Conservation (phyloP, 208 protist species). For the Acanthamoeba healyi region DNA sequence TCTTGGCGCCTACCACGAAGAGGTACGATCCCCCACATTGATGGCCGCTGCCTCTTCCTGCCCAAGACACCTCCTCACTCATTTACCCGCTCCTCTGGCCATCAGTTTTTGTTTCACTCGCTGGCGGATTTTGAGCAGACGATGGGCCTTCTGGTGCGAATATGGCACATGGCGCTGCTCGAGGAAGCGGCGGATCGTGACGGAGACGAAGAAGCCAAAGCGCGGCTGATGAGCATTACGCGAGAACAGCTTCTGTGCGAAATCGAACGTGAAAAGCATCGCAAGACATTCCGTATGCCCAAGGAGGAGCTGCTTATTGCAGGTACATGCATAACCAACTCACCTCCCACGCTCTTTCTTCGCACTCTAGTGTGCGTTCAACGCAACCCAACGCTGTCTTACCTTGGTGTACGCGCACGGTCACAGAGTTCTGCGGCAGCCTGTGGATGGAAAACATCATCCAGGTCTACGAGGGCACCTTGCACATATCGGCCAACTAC, state of each 20-base stretch:
- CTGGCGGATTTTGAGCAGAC: constrained; percentile 62
- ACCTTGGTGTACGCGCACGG: no score
- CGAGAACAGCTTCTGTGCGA: constrained; percentile 51
- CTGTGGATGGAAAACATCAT: constrained; percentile 60
- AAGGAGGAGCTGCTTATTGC: constrained; percentile 42
- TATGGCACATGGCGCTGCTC: constrained; percentile 51
- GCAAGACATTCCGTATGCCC: constrained; percentile 52
- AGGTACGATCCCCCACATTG: neutral
- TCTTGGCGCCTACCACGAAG: constrained; percentile 54
- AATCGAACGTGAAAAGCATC: constrained; percentile 46
- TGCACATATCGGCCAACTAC: constrained; percentile 66
- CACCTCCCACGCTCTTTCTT: neutral
- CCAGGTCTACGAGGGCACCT: constrained; percentile 63
- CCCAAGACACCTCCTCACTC: neutral
- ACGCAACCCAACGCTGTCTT: no score
- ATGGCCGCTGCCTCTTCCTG: no score
- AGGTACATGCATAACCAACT: neutral
- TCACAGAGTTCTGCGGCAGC: constrained; percentile 46
- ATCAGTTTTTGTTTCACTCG: constrained; percentile 69
- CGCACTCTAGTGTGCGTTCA: no score
- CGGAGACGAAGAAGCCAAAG: constrained; percentile 41
- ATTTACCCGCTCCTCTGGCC: neutral
- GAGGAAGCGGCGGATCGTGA: constrained; percentile 61
- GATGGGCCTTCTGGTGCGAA: constrained; percentile 10
- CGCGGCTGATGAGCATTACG: constrained; percentile 16